A percentile compares a stretch with the other conserved stretches of the same genome.
phyloP scores from a whole-genome alignment of 306 rosid genomes.

The Canavalia ensiformis region DNA sequence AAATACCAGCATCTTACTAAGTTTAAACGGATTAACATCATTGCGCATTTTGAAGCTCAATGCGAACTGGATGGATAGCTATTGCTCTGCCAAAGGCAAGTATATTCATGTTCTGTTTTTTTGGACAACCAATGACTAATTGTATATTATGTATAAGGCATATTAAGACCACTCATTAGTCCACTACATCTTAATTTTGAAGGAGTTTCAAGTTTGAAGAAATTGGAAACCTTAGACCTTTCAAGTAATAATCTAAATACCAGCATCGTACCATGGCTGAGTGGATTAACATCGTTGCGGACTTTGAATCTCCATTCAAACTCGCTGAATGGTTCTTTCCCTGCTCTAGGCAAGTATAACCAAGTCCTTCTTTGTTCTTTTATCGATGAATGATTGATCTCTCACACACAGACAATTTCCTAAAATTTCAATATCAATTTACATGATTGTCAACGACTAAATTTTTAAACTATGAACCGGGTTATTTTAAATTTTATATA shows the following conservation, averaged over 20 bases:
- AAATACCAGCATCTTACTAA: neutral
- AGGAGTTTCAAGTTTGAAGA: constrained; percentile 20
- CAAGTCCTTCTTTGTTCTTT: neutral
- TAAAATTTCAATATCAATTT: neutral
- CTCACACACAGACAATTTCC: neutral
- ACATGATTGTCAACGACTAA: too few species aligned
- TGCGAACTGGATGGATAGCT: neutral
- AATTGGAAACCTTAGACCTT: neutral
- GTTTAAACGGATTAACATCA: constrained; percentile 15
- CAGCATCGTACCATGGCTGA: neutral
- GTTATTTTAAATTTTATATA: too few species aligned
- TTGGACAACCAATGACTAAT: neutral
- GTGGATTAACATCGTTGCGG: constrained; percentile 1
- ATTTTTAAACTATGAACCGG: neutral
- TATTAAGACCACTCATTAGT: neutral
- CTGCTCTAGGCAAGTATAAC: neutral
- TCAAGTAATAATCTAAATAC: neutral
- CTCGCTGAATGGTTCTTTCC: neutral
- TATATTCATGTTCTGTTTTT: too few species aligned
- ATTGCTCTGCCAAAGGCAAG: neutral
- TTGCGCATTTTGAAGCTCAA: neutral
- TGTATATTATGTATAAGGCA: neutral
- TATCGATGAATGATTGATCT: neutral
- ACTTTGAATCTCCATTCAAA: neutral
- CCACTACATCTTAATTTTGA: neutral